A percentile compares a stretch with the other conserved stretches of the same genome.
phyloP scores from a whole-genome alignment of 2,329 filamentous ascomycete species.

The Alternaria consortialis region DNA sequence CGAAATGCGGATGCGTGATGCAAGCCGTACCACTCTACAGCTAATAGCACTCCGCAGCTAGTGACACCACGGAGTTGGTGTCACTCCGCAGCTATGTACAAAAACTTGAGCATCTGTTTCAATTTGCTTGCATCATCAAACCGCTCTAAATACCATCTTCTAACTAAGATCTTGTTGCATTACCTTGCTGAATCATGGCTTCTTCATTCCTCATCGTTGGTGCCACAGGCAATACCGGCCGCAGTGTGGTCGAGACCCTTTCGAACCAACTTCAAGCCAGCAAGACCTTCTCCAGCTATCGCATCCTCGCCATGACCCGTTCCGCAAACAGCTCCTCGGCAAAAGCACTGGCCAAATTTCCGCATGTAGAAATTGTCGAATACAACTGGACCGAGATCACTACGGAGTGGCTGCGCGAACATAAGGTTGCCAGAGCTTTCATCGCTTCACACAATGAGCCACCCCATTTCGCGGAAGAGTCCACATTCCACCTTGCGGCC shows the following conservation, averaged over 20 bases:
- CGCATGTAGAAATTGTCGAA: slow-evolving; percentile 24
- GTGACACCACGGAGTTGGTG: not conserved
- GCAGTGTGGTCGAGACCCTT: slow-evolving; percentile 18
- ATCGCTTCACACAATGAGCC: slow-evolving; percentile 31
- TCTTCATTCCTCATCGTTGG: slow-evolving; percentile 22
- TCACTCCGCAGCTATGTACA: not conserved
- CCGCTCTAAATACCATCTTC: too few relatives aligned
- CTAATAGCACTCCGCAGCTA: not conserved
- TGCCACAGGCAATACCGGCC: slow-evolving; percentile 30
- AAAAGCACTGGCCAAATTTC: slow-evolving; percentile 21
- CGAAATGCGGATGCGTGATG: not conserved
- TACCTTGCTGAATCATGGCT: slow-evolving; percentile 4
- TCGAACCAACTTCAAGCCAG: slow-evolving; percentile 17
- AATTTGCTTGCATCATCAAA: not conserved
- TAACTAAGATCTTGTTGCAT: not conserved
- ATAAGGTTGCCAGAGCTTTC: slow-evolving; percentile 20
- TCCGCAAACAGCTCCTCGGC: slow-evolving; percentile 13
- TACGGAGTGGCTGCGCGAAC: slow-evolving; percentile 20
- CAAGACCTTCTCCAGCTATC: slow-evolving; percentile 14
- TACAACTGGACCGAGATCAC: slow-evolving; percentile 24
- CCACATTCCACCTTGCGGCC: slow-evolving; percentile 19
- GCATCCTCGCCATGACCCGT: slow-evolving; percentile 28
- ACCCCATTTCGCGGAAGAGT: slow-evolving; percentile 31
- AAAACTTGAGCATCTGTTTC: not conserved
- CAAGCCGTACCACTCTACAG: not conserved